Evolutionary conservation across 495 filamentous ascomycete species (phyloP).

Genomic region (Neurospora sp.): DNA sequence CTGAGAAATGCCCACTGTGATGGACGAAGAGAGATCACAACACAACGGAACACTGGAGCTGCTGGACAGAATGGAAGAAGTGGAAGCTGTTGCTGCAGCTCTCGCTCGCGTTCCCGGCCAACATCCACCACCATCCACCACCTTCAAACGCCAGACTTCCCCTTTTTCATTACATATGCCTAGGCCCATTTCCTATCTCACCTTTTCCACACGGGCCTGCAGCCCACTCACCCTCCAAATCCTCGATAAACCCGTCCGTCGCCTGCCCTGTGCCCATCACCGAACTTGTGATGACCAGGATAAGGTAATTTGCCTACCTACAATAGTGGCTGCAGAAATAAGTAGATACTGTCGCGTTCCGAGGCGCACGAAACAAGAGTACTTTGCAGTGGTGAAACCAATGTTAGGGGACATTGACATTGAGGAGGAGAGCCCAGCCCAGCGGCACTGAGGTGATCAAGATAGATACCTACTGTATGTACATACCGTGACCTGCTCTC

Average conservation of each 20-base stretch:
- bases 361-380: constrained; percentile 15
- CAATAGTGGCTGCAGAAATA: constrained; percentile 1
- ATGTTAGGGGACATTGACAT: constrained; percentile 1
- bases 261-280: background rate
- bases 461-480: background rate
- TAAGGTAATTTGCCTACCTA: background rate
- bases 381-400: constrained; percentile 15
- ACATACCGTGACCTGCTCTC: background rate
- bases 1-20: background rate
- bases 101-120: background rate
- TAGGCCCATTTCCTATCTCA: background rate
- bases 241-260: background rate
- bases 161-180: background rate
- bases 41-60: background rate
- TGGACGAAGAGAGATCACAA: background rate
- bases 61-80: background rate
- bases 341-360: constrained; percentile 14
- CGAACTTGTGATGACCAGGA: background rate
- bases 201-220: background rate
- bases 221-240: background rate
- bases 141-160: background rate
- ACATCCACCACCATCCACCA: background rate
- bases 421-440: background rate
- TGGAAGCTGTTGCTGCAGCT: background rate
- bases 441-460: background rate